Evolutionary conservation across 352 stramenopile species (phyloP), one percentile per base, ranked within the genome.

Genomic region (Globisporangium perplexum): DNA sequence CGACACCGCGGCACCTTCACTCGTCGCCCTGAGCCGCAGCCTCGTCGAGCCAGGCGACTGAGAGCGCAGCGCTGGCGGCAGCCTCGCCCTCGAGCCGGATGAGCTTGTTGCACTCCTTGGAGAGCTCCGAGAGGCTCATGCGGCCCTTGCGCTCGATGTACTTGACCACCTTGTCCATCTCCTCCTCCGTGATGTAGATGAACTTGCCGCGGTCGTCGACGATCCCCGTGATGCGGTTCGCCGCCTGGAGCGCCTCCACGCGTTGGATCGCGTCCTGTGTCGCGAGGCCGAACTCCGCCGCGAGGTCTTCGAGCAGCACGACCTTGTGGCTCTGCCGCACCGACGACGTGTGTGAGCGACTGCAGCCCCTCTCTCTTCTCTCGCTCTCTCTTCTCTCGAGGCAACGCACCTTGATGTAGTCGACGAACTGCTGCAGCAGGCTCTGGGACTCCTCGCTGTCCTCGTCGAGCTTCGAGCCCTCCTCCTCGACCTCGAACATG

Each of bases 181-280:
- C 77, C 38, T 86, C 69, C 39, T 89, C 75, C 0, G 78, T 88
- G 50, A 92, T 85, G 57, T 77, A 86, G 49, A 92, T 89, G 61
- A 90, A 90, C 55, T 90, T 90, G 55, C 82, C 82, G 24, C 79
- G 77, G 47, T 92, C 82, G 45, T 92, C 78, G 30, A 92, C 65
- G 30, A 92, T 80, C 18, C 82, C 82, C 6, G 77, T 85, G 50
- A 92, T 66, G 18, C 77, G 78, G 46, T 83, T 80, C 1, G 60
- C 55, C 12, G 60, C 46, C 47, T 88, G 77, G 15, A 92, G 52
- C 17, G 71, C 59, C 53, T 86, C 68, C 11, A 90, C 66, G 8
- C 78, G 78, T 47, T 83, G 57, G 48, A 88, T 88, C 15, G 77
- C 76, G 30, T 86, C 76, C 52, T 88, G 68, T 17, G 81, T 90